Evolutionary conservation across 2,329 filamentous ascomycete genomes (phyloP).

Genomic region (Xylaria sp.): DNA sequence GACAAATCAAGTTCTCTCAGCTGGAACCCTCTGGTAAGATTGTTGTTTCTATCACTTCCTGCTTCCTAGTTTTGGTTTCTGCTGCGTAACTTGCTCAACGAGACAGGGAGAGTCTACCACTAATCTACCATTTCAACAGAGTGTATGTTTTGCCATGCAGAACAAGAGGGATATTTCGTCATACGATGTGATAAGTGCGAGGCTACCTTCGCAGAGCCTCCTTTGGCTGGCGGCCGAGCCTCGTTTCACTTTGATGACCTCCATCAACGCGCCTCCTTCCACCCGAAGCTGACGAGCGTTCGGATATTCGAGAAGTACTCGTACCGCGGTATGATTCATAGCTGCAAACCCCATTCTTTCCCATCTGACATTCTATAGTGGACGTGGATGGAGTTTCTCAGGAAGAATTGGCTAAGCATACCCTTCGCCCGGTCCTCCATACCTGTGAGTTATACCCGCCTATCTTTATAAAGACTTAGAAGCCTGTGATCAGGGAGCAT

Average conservation of each 20-base stretch:
- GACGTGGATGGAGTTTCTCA: slow-evolving; percentile 25
- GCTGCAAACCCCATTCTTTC: background rate
- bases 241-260: slow-evolving; percentile 30
- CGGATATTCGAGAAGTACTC: slow-evolving; percentile 31
- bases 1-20: slow-evolving; percentile 28
- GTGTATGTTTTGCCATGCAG: slow-evolving; percentile 29
- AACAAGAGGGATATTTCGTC: slow-evolving; percentile 26
- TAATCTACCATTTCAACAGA: slow-evolving; percentile 8
- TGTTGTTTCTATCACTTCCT: background rate
- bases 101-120: background rate
- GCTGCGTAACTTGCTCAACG: background rate
- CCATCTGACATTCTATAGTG: slow-evolving; percentile 19
- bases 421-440: slow-evolving; percentile 25
- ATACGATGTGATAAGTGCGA: slow-evolving; percentile 27
- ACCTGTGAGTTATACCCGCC: slow-evolving; percentile 24
- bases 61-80: background rate
- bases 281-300: slow-evolving; percentile 27
- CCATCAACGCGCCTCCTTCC: slow-evolving; percentile 8
- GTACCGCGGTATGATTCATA: slow-evolving; percentile 22
- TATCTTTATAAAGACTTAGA: background rate
- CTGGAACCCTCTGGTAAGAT: slow-evolving; percentile 22
- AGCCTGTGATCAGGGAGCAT: background rate
- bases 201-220: slow-evolving; percentile 25
- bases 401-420: slow-evolving; percentile 29
- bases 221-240: slow-evolving; percentile 28